A percentile compares a stretch with the other conserved stretches of the same genome.
Evolutionary conservation across 768 basidiomycete genomes (phyloP).

Genomic region (Ephemerocybe angulata): DNA sequence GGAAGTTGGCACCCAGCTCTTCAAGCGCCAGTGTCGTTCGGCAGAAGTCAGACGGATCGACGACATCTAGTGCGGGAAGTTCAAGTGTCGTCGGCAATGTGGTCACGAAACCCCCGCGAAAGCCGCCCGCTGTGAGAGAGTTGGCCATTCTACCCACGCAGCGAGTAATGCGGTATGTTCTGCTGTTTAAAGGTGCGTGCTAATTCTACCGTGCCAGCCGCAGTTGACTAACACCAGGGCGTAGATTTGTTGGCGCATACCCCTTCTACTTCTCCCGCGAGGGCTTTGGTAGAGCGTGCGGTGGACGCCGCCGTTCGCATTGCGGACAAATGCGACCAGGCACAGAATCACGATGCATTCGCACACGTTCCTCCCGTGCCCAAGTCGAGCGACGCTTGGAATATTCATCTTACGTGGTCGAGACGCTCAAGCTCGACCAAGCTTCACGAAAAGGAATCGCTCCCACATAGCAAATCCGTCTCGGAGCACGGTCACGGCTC

Average conservation of each 20-base stretch:
- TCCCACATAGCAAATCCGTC: not conserved
- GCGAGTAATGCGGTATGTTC: slow-evolving; percentile 62
- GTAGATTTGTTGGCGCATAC: slow-evolving; percentile 56
- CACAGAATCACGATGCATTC: slow-evolving; percentile 49
- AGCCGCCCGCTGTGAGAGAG: slow-evolving; percentile 47
- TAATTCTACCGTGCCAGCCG: not conserved
- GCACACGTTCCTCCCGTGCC: not conserved
- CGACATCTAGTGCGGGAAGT: not conserved
- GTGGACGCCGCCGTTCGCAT: slow-evolving; percentile 55
- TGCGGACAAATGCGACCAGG: slow-evolving; percentile 56
- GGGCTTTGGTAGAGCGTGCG: slow-evolving; percentile 53
- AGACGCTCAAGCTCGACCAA: not conserved
- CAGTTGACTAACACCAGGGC: slow-evolving; percentile 3
- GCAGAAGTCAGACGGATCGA: not conserved
- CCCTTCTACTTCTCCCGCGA: slow-evolving; percentile 49
- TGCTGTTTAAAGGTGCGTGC: slow-evolving; percentile 54
- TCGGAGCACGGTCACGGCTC: not conserved
- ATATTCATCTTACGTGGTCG: not conserved
- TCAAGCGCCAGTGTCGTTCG: not conserved
- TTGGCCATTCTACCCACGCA: slow-evolving; percentile 66
- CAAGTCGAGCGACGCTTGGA: not conserved
- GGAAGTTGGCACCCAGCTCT: not conserved
- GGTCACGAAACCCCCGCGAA: slow-evolving; percentile 7
- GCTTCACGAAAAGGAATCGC: not conserved
- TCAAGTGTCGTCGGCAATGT: not conserved